phyloP scores from a whole-genome alignment of 116 monocot species.

The Dioscorea cayenensis region DNA sequence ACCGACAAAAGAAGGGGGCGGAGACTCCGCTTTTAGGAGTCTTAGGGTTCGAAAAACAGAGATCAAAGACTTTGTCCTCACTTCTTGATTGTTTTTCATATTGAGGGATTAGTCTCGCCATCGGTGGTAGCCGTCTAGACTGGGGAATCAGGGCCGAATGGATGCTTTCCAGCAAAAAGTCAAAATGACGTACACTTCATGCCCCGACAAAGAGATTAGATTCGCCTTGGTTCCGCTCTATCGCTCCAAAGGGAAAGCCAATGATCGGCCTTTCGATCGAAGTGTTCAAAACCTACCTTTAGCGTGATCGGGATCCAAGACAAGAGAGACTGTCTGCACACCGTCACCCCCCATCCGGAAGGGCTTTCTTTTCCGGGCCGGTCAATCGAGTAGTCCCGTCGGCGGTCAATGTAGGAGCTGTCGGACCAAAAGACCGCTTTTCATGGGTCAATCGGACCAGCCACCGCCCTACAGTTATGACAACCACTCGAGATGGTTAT shows the following conservation, averaged over 20 bases:
- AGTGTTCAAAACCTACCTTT: slow-evolving; percentile 3
- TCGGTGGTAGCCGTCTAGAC: not conserved
- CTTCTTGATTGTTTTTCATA: slow-evolving; percentile 4
- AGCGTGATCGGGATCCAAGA: not conserved
- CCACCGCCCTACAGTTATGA: not conserved
- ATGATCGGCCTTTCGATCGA: not conserved
- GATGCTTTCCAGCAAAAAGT: not conserved
- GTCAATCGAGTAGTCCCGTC: not conserved
- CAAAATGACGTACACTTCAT: slow-evolving; percentile 9
- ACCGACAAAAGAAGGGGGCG: not conserved
- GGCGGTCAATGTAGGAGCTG: slow-evolving; percentile 1
- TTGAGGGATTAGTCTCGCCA: not conserved
- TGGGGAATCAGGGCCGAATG: not conserved
- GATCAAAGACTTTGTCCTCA: not conserved
- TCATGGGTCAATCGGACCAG: not conserved
- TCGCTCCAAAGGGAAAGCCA: too few relatives aligned
- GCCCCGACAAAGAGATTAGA: too few relatives aligned
- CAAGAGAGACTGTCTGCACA: not conserved
- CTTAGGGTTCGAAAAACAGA: not conserved
- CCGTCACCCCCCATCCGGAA: slow-evolving; percentile 5
- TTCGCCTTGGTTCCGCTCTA: too few relatives aligned
- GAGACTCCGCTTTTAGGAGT: not conserved
- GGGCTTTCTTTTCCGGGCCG: too few relatives aligned
- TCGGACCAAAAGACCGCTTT: not conserved
- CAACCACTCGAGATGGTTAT: not conserved